Base-by-base conservation (phyloP, 257 asterid species). In the Solanum pennellii region DNA sequence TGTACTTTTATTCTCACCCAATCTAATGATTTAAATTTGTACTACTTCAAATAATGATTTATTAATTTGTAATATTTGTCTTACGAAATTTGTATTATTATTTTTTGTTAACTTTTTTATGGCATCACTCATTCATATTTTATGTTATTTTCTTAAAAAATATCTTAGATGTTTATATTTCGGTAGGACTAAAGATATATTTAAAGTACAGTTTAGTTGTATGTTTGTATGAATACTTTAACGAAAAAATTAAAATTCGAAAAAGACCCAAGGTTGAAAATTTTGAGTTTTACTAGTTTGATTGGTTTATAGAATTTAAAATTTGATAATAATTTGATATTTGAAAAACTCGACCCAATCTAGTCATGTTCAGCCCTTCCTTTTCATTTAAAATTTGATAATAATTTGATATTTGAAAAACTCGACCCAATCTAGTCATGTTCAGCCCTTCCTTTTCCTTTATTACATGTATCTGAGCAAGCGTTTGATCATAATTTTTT, bases 341-440 rank as follows among this genome's bases (percentile, higher is more conserved):
- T 52, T 52, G 62, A 18, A 52, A 49, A 52, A 18, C 1, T 9
- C 0, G n/a, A 7, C 10, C n/a, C 62, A 18, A 52, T 52, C n/a
- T 1, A 4, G 0, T 52, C 62, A 18, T 52, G n/a, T 18, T 0
- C 10, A 52, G 10, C 62, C n/a, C 4, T 52, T 16, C n/a, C n/a
- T 52, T 52, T 52, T 52, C 62, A 2, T 52, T 16, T 52, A 1
- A 0, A 49, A 2, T 49, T 21, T 9, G 0, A 49, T 21, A 49
- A 52, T 52, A 52, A 6, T 52, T 16, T 52, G 23, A 7, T 52
- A 52, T 6, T 52, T 52, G 62, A 16, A 52, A 49, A 52, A 18
- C 1, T 9, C 0, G n/a, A 7, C 10, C n/a, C 62, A 16, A 52
- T 52, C n/a, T 1, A 4, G 0, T 52, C 62, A 16, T 52, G n/a